Evolutionary conservation across 257 asterid genomes (phyloP).

Genomic region (Oldenlandia corymbosa): DNA sequence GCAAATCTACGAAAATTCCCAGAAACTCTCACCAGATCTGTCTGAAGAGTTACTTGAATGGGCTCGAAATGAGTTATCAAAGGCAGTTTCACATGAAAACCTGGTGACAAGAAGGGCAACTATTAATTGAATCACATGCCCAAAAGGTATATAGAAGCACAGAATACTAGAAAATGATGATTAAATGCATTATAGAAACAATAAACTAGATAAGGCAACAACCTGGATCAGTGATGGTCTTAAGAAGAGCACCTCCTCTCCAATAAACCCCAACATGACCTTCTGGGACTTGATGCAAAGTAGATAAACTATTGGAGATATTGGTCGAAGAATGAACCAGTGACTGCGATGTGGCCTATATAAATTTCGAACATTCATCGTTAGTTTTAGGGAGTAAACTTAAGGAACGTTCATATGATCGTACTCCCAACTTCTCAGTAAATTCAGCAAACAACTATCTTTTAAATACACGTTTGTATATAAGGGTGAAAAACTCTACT

Average conservation of each 20-base stretch:
- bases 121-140: constrained; percentile 18
- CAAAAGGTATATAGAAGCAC: constrained; percentile 12
- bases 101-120: constrained; percentile 28
- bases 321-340: constrained; percentile 46
- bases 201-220: constrained; percentile 6
- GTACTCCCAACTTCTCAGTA: no score
- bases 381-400: neutral
- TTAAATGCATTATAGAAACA: neutral
- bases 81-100: constrained; percentile 89
- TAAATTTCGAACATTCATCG: constrained; percentile 11
- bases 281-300: constrained; percentile 97
- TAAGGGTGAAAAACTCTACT: neutral
- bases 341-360: constrained; percentile 39
- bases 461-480: no score
- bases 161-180: neutral
- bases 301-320: constrained; percentile 40
- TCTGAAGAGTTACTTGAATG: constrained; percentile 96
- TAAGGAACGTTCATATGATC: no score
- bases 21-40: constrained; percentile 67
- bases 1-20: neutral
- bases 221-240: constrained; percentile 83
- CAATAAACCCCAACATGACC: constrained; percentile 98
- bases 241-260: constrained; percentile 98
- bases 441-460: no score
- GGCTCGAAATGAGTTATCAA: constrained; percentile 88